A percentile compares a stretch with the other conserved stretches of the same genome.
phyloP scores from a whole-genome alignment of 345 rosid genomes.

The Brassica cretica region DNA sequence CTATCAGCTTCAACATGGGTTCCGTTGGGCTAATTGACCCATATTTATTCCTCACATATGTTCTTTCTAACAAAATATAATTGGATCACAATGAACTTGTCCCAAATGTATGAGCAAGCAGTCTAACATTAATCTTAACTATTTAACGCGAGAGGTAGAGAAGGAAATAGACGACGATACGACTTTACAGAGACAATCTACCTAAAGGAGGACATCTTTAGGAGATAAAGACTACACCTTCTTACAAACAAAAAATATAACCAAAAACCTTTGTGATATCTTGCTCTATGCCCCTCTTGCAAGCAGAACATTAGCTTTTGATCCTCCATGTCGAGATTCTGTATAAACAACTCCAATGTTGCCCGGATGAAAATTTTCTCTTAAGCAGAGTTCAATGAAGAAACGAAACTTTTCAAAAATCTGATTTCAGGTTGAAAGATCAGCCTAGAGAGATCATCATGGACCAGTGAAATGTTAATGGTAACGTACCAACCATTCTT shows the following conservation, averaged over 20 bases:
- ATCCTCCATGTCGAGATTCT: not conserved
- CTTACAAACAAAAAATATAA: not conserved
- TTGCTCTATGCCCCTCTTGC: no score
- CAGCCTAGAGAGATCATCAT: not conserved
- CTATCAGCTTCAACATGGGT: not conserved
- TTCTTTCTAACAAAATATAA: slow-evolving; percentile 7
- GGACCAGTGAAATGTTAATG: not conserved
- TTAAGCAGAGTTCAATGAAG: not conserved
- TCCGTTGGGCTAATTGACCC: not conserved
- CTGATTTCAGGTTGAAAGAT: not conserved
- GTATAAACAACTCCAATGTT: slow-evolving; percentile 21
- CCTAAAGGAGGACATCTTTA: not conserved
- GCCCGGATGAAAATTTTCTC: slow-evolving; percentile 13
- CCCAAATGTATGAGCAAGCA: slow-evolving; percentile 19
- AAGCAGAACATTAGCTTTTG: no score
- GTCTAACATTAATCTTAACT: slow-evolving; percentile 32
- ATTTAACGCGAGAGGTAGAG: slow-evolving; percentile 17
- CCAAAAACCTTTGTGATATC: not conserved
- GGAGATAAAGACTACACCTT: no score
- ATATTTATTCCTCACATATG: no score
- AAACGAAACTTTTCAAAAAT: not conserved
- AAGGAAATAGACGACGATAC: not conserved
- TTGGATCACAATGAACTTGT: slow-evolving; percentile 28
- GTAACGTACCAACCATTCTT: slow-evolving; percentile 65
- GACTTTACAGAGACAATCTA: slow-evolving; percentile 34